Percentiles rank a stretch among this genome's conserved stretches.
These are phyloP conservation scores for Clavispora fructus DNA, from an alignment of 805 yeast species.

Conservation along the genomic window DNA sequence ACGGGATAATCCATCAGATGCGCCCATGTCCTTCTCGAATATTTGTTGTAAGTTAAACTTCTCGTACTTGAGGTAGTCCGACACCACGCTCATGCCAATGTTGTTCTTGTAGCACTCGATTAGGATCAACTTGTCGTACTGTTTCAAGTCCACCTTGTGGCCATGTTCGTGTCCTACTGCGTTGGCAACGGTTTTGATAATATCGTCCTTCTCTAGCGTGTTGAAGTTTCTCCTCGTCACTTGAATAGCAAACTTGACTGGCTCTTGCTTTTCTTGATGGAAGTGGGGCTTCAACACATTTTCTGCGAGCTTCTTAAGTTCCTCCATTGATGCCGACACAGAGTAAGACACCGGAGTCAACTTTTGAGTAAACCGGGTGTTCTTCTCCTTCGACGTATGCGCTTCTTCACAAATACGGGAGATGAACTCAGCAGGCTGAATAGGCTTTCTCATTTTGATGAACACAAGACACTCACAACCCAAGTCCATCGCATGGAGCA, in stretches of 20 bases:
- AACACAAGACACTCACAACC: slow-evolving; percentile 83
- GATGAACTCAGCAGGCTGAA: slow-evolving; percentile 73
- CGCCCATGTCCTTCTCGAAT: slow-evolving; percentile 42
- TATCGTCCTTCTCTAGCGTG: slow-evolving; percentile 62
- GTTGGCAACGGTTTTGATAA: slow-evolving; percentile 67
- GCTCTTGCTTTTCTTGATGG: slow-evolving; percentile 41
- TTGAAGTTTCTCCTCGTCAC: slow-evolving; percentile 76
- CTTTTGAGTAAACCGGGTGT: slow-evolving; percentile 70
- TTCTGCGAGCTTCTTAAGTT: slow-evolving; percentile 54
- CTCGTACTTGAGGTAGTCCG: slow-evolving; percentile 54
- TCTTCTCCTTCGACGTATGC: slow-evolving; percentile 44
- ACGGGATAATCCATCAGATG: slow-evolving; percentile 7
- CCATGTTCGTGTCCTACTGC: slow-evolving; percentile 64
- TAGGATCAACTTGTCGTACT: slow-evolving; percentile 70
- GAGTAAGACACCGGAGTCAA: slow-evolving; percentile 76
- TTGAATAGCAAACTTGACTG: slow-evolving; percentile 69
- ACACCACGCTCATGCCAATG: slow-evolving; percentile 82
- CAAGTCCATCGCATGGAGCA: slow-evolving; percentile 55
- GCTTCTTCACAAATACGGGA: slow-evolving; percentile 58
- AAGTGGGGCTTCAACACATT: slow-evolving; percentile 65
- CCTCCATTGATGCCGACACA: slow-evolving; percentile 66
- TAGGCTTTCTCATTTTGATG: slow-evolving; percentile 72
- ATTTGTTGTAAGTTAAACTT: slow-evolving; percentile 82
- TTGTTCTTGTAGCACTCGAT: slow-evolving; percentile 87
- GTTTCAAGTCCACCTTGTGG: slow-evolving; percentile 75